Conservation (phyloP, 2,329 filamentous ascomycete species). For the Neonectria faginata region DNA sequence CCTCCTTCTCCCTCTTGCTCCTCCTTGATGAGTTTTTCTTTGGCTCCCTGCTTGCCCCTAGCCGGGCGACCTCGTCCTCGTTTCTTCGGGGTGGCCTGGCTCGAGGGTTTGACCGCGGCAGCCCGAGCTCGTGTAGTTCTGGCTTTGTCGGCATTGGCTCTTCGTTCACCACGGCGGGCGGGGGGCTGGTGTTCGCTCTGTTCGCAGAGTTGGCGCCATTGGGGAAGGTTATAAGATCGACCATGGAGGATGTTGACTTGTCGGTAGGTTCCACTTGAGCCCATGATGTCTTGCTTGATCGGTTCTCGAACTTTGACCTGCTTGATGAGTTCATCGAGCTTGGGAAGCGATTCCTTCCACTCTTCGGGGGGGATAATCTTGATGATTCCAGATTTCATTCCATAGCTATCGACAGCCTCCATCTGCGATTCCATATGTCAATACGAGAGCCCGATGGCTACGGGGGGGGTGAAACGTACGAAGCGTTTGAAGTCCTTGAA, state of each 20-base stretch:
- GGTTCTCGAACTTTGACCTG: conserved; percentile 94
- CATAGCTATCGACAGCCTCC: conserved; percentile 89
- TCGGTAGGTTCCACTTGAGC: conserved; percentile 92
- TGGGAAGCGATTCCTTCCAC: conserved; percentile 86
- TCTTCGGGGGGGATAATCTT: conserved; percentile 94
- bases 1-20: conserved; percentile 54
- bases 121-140: conserved; percentile 58
- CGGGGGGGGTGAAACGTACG: conserved; percentile 62
- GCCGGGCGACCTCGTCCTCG: conserved; percentile 55
- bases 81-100: conserved; percentile 53
- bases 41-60: conserved; percentile 50
- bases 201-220: conserved; percentile 94
- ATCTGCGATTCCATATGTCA: conserved; percentile 60
- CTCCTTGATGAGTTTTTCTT: conserved; percentile 54
- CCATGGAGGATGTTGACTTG: conserved; percentile 98
- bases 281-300: conserved; percentile 98
- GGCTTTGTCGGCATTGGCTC: conserved; percentile 69
- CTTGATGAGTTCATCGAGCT: conserved; percentile 87
- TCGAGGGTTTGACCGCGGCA: conserved; percentile 48
- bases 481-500: conserved; percentile 95
- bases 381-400: conserved; percentile 97
- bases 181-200: conserved; percentile 97
- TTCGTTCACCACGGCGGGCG: conserved; percentile 85
- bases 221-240: conserved; percentile 93
- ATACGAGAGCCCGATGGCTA: conserved; percentile 27